Evolutionary conservation across 306 rosid genomes (phyloP).

Genomic region (Neltuma alba): DNA sequence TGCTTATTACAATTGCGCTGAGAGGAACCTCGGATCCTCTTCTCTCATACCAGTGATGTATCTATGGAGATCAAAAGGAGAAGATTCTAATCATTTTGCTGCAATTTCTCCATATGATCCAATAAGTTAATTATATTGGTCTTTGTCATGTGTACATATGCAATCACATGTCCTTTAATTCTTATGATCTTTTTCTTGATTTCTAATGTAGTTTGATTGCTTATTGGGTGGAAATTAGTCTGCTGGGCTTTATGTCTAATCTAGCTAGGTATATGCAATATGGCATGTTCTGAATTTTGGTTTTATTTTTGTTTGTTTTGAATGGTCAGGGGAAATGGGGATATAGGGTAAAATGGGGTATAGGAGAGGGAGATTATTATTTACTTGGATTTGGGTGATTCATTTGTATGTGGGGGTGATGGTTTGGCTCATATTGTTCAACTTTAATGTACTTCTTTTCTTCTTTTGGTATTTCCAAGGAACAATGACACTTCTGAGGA

Average conservation of each 20-base stretch:
- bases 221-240: slow-evolving; percentile 31
- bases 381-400: slow-evolving; percentile 40
- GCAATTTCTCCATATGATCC: slow-evolving; percentile 37
- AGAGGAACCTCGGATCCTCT: slow-evolving; percentile 99
- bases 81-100: slow-evolving; percentile 30
- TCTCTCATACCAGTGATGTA: slow-evolving; percentile 44
- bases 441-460: slow-evolving; percentile 3
- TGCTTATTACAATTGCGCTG: slow-evolving; percentile 68
- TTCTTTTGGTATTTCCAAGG: slow-evolving; percentile 29
- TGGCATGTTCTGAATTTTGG: slow-evolving; percentile 40
- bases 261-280: slow-evolving; percentile 37
- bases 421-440: slow-evolving; percentile 19
- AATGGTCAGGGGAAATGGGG: slow-evolving; percentile 3
- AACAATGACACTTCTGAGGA: slow-evolving; percentile 28
- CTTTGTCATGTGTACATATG: slow-evolving; percentile 48
- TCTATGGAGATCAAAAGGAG: slow-evolving; percentile 30
- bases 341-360: slow-evolving; percentile 48
- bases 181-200: background rate
- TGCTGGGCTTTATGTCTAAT: slow-evolving; percentile 24
- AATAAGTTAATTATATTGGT: slow-evolving; percentile 49
- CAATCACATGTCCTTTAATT: slow-evolving; percentile 40
- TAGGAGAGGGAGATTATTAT: slow-evolving; percentile 48
- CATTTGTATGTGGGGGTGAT: slow-evolving; percentile 25
- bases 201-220: slow-evolving; percentile 44
- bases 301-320: slow-evolving; percentile 35